Evolutionary conservation across 768 basidiomycete species (phyloP).

Genomic region (Podaxis rugospora): DNA sequence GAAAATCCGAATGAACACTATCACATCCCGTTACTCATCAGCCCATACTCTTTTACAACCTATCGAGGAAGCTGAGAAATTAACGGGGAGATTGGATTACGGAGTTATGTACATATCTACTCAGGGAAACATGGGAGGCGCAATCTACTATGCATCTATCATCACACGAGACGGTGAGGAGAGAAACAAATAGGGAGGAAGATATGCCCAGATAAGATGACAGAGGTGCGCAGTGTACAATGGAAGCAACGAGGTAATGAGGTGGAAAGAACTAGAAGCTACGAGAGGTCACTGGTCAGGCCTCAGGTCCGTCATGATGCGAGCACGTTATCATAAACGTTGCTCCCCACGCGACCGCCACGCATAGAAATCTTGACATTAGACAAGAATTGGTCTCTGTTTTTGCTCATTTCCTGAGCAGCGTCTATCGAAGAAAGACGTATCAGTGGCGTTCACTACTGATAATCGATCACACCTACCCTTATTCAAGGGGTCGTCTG

Average conservation of each 20-base stretch:
- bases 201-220: slow-evolving; percentile 27
- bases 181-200: slow-evolving; percentile 22
- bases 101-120: slow-evolving; percentile 12
- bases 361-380: slow-evolving; percentile 89
- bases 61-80: slow-evolving; percentile 76
- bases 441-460: slow-evolving; percentile 5
- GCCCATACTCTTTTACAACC: slow-evolving; percentile 88
- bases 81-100: neutral
- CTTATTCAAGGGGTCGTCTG: slow-evolving; percentile 98
- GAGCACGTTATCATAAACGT: slow-evolving; percentile 74
- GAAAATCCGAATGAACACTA: slow-evolving; percentile 75
- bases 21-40: slow-evolving; percentile 89
- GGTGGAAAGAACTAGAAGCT: slow-evolving; percentile 17
- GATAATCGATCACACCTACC: slow-evolving; percentile 43
- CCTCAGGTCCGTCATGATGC: slow-evolving; percentile 30
- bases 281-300: slow-evolving; percentile 8
- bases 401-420: slow-evolving; percentile 88
- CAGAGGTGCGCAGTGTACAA: slow-evolving; percentile 17
- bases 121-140: slow-evolving; percentile 13
- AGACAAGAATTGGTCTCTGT: slow-evolving; percentile 74
- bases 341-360: slow-evolving; percentile 73
- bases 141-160: slow-evolving; percentile 32
- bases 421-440: slow-evolving; percentile 60
- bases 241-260: slow-evolving; percentile 20
- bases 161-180: slow-evolving; percentile 19